phyloP scores from a whole-genome alignment of 225 moss, liverwort and hornwort genomes.

The Pseudoscleropodium purum region DNA sequence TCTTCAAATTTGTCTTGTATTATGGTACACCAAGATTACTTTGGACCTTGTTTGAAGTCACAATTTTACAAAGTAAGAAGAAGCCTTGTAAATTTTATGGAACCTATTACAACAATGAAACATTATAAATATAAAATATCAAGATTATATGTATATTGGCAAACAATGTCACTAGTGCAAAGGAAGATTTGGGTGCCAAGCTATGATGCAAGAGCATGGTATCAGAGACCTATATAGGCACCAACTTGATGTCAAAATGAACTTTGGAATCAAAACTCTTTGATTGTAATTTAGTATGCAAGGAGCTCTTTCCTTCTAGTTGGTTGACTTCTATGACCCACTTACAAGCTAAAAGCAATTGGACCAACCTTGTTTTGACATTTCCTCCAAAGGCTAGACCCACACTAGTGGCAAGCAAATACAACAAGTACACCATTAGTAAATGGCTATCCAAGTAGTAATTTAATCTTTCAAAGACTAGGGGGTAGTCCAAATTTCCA shows the following conservation, averaged over 20 bases:
- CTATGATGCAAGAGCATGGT: background rate
- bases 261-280: background rate
- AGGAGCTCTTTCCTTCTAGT: background rate
- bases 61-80: background rate
- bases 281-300: background rate
- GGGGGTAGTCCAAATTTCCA: background rate
- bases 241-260: background rate
- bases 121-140: background rate
- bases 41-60: background rate
- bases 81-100: background rate
- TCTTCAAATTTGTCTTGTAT: background rate
- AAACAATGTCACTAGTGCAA: background rate
- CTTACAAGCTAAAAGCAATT: background rate
- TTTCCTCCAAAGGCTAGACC: background rate
- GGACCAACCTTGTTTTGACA: background rate
- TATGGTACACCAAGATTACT: background rate
- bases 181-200: background rate
- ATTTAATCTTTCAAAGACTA: fast-evolving
- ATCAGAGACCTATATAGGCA: background rate
- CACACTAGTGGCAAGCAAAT: too few species aligned
- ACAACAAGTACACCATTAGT: background rate
- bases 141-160: background rate
- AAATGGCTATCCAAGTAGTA: background rate
- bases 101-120: background rate
- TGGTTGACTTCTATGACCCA: background rate